Evolutionary conservation across 176 grass and related monocot genomes (phyloP).

Genomic region (Rhynchospora breviuscula): DNA sequence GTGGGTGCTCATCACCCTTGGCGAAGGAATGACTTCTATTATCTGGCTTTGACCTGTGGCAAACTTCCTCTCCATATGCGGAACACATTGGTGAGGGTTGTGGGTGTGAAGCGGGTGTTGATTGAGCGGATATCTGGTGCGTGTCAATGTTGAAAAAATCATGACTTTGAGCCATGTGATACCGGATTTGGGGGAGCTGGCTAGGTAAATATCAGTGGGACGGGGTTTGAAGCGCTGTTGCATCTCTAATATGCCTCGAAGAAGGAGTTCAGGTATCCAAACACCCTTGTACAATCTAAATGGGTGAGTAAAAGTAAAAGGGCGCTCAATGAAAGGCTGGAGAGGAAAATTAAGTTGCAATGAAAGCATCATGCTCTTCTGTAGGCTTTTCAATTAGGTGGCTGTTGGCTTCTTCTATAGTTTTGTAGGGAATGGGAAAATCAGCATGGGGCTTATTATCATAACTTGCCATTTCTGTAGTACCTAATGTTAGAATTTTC

Average conservation of each 20-base stretch:
- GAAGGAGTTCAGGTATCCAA: background rate
- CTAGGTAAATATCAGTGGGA: background rate
- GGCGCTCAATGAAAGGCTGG: background rate
- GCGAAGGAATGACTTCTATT: background rate
- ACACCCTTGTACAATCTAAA: background rate
- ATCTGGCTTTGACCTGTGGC: background rate
- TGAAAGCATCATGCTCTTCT: background rate
- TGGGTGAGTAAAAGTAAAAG: background rate
- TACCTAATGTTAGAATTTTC: no score
- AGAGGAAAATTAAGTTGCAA: background rate
- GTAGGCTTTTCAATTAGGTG: no score
- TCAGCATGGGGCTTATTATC: no score
- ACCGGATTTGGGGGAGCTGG: conserved; percentile 24
- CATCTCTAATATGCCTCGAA: background rate
- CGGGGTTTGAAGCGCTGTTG: background rate
- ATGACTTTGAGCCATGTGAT: conserved; percentile 26
- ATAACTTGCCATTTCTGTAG: no score
- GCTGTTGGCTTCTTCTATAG: no score
- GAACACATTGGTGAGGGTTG: conserved; percentile 2
- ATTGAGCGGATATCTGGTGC: background rate
- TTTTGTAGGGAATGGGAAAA: no score
- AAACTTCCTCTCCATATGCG: background rate
- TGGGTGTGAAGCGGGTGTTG: background rate
- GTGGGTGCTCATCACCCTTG: background rate
- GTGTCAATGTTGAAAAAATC: background rate